A percentile compares a stretch with the other conserved stretches of the same genome.
Conservation (phyloP, 768 basidiomycete genomes). For the Cystoderma amianthinum region DNA sequence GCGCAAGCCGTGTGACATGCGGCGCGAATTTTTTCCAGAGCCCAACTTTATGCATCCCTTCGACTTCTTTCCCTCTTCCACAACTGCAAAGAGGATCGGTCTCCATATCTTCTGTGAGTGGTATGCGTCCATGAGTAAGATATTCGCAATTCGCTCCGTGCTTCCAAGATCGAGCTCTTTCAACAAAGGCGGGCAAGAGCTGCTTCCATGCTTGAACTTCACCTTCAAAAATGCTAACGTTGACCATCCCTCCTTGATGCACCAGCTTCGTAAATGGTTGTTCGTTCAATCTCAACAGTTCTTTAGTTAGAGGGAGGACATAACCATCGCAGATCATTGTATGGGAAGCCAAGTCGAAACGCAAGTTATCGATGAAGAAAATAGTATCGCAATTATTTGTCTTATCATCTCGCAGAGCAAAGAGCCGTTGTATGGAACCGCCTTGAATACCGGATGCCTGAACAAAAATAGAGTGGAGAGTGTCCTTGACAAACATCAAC, state of each 20-base stretch:
- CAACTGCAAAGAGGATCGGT: conserved; percentile 44
- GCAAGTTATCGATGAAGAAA: conserved; percentile 38
- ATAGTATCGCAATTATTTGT: conserved; percentile 34
- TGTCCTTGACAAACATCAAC: too few species aligned
- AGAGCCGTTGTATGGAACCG: too few species aligned
- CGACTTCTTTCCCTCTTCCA: conserved; percentile 40
- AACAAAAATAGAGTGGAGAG: too few species aligned
- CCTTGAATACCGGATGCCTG: too few species aligned
- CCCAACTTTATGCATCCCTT: conserved; percentile 23
- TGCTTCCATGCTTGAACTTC: conserved; percentile 42
- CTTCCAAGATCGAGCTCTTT: conserved; percentile 47
- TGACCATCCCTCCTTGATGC: conserved; percentile 3
- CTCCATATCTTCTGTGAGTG: conserved; percentile 27
- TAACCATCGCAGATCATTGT: conserved; percentile 45
- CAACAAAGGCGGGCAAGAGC: conserved; percentile 41
- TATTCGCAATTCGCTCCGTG: conserved; percentile 46
- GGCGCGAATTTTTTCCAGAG: conserved; percentile 33
- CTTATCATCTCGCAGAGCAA: too few species aligned
- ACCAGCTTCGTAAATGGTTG: conserved; percentile 7
- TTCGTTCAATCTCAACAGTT: conserved; percentile 10
- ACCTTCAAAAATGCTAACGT: conserved; percentile 15
- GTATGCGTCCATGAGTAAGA: conserved; percentile 23
- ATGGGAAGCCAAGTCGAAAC: conserved; percentile 40
- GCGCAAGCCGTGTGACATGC: conserved; percentile 39
- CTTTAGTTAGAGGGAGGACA: conserved; percentile 27